Base-by-base conservation (phyloP, 202 grass and related monocot species). In the Hordeum pubiflorum region DNA sequence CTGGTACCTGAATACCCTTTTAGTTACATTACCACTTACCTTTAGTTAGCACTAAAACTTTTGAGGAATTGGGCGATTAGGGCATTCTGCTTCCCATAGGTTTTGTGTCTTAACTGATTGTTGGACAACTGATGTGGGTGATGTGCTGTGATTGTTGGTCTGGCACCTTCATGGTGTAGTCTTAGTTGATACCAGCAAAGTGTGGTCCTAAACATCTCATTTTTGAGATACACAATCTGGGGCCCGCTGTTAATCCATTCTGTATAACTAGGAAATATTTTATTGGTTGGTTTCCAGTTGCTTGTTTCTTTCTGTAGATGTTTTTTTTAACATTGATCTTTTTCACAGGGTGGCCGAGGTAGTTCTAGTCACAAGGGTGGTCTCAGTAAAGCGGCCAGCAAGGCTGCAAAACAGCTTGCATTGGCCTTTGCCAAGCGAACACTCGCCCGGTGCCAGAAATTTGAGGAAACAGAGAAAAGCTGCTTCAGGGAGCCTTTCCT, bases 341-440 rank as follows among this genome's bases (percentile, higher is more conserved):
- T 58, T 84, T 44, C 61, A 78, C 78, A 94, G 92, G 86, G 81
- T 69, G 89, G 91, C 54, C 82, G 89, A 18, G 86, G 89, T 82
- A 82, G 86, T 89, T 93, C 91, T 46, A 90, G 79, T 72, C 84
- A 94, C 26, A 94, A 94, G 84, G 77, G 80, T 55, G 81, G 91
- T 41, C 55, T 74, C 69, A 84, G 44, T 80, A 90, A 90, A 74
- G 83, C 82, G 24, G 79, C 69, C 60, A 89, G 68, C 75, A 94
- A 91, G 78, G 73, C 86, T 37, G 83, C 92, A 18, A 94, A 94
- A 55, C 92, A 94, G 74, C 48, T 91, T 14, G 89, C 92, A 41
- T 84, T 89, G 77, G 86, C 89, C 62, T 94, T 94, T 89, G 92
- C 80, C 29, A 91, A 89, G 74, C 81, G 92, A 41, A 87, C 92